Evolutionary conservation across 495 filamentous ascomycete species (phyloP), one percentile per base, ranked within the genome.

Genomic region (Penicillium nucicola): DNA sequence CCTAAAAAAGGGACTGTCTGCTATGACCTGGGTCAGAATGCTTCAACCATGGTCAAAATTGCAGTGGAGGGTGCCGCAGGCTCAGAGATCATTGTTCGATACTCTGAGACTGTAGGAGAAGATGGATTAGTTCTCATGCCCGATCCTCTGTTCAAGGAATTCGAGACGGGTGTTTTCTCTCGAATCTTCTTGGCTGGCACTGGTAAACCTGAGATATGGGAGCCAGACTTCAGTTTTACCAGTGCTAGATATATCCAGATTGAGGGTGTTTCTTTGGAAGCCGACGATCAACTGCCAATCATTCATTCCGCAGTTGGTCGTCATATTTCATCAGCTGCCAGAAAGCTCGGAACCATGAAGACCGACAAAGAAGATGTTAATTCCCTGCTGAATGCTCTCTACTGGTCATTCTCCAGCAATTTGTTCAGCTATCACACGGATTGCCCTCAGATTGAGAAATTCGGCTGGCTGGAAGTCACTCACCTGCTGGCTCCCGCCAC

Each of bases 391-490:
- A 66, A 59, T 14, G 62, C 62, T 23, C 48, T 52, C 12, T 60
- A 57, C 37, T 66, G 62, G 62, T 50, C 54, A 0, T 66, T 66
- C 41, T 47, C 36, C 25, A 60, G 56, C n/a, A 66, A 66, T 38
- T 38, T 66, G 9, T 66, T 66, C 48, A 66, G 62, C 34, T 66
- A 66, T 39, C 62, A 66, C 39, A 66, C 62, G 14, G 62, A 66
- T 41, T 66, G 62, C 37, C 62, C 62, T 10, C 62, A 66, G 45
- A 66, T 66, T 28, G 62, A 66, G 48, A 66, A 66, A 22, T 66
- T 66, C 33, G 62, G 62, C 9, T 66, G 62, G 62, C 47, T 66
- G 10, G 62, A 66, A 43, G 62, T 66, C 25, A 66, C 62, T 0
- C 56, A 57, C 18, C 46, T 66, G 2, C 62, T 66, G 4, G 60